Conservation (phyloP, 2,329 filamentous ascomycete genomes). For the Claviceps paspali region DNA sequence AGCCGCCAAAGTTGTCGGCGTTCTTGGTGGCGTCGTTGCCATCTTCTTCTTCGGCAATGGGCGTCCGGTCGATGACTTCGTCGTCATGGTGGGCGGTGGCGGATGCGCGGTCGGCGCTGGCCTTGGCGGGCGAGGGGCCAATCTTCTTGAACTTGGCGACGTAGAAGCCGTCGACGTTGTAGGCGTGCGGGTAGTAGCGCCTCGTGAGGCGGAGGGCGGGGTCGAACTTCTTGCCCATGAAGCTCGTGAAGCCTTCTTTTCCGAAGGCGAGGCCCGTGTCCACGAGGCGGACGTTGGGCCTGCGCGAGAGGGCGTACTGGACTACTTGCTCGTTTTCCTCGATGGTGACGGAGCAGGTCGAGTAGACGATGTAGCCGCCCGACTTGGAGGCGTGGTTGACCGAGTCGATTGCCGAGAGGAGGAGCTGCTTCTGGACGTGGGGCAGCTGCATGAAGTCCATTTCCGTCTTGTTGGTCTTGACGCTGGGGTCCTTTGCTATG, state of each 20-base stretch:
- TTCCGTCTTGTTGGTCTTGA: conserved; percentile 97
- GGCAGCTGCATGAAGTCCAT: conserved; percentile 87
- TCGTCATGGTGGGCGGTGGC: neutral
- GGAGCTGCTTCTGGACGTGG: conserved; percentile 85
- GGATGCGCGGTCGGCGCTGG: conserved; percentile 11
- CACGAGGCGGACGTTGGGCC: conserved; percentile 87
- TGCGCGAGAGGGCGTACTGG: conserved; percentile 78
- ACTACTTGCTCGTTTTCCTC: conserved; percentile 87
- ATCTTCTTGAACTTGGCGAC: conserved; percentile 95
- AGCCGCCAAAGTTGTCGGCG: conserved; percentile 50
- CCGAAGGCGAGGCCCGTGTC: conserved; percentile 84
- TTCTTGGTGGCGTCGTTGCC: conserved; percentile 22
- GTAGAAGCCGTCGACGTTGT: conserved; percentile 97
- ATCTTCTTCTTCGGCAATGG: conserved; percentile 38
- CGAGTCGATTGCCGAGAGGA: conserved; percentile 87
- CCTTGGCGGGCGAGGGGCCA: conserved; percentile 53
- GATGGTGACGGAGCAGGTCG: conserved; percentile 85
- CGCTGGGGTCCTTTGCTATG: conserved; percentile 88
- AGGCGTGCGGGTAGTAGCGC: conserved; percentile 77
- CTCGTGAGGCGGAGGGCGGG: conserved; percentile 67
- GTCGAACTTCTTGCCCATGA: conserved; percentile 84
- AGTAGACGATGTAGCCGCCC: conserved; percentile 91
- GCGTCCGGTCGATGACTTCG: conserved; percentile 50
- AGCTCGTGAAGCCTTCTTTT: conserved; percentile 81
- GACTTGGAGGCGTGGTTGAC: conserved; percentile 85